Evolutionary conservation across 352 stramenopile species (phyloP), one percentile per base, ranked within the genome.

Genomic region (Phytophthora colocasiae): DNA sequence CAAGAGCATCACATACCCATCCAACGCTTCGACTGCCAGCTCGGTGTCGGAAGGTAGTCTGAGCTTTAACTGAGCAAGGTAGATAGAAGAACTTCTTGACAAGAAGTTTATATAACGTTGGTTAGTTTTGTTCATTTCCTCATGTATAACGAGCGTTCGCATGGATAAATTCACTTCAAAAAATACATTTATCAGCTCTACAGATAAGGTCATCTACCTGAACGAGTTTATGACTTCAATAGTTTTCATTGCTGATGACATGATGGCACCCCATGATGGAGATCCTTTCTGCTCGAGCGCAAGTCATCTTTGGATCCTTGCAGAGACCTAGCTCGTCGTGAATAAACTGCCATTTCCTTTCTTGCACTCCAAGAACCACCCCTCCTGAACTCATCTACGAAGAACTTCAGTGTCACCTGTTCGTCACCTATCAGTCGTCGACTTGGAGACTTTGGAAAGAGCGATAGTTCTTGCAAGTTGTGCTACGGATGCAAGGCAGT

Each of bases 401-500:
- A n/a, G n/a, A n/a, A n/a, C n/a, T n/a, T 68, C 75, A 0, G 65
- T 40, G 66, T 69, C 7, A 73, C 66, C 0, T 73, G 49, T 34
- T 53, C 47, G n/a, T 14, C 49, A 3, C 22, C 47, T 7, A 51
- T 54, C 12, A 48, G 54, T 1, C 62, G 62, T 27, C 63, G 61
- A 6, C 40, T 65, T 8, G 58, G 58, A n/a, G 52, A 65, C 17
- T 73, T 66, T 22, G 41, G 19, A 10, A 62, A 66, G 22, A 48
- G 31, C 7, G 58, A 59, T 8, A 59, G 29, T 7, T 48, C 39
- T 19, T 77, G 61, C 52, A 75, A 73, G 32, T 36, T 77, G n/a
- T 79, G 73, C 27, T 45, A 71, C 2, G 32, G 49, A 0, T 80
- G 73, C 58, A 67, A 52, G 31, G 46, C 75, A 11, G 41, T 62